phyloP scores from a whole-genome alignment of 768 basidiomycete genomes.

The Lactarius psammicola region DNA sequence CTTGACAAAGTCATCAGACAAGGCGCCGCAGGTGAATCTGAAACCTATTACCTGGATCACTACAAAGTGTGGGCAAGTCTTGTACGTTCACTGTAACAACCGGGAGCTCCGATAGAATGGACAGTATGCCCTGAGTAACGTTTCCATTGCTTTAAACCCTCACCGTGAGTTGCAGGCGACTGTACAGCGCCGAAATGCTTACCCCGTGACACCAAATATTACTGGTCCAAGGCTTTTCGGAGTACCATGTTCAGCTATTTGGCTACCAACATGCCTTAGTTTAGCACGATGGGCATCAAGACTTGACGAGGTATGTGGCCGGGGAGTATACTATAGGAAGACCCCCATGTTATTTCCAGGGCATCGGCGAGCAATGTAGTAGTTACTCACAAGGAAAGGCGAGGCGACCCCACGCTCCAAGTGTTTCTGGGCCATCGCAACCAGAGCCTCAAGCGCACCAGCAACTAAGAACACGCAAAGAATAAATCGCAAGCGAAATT shows the following conservation, averaged over 20 bases:
- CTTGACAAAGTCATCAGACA: slow-evolving; percentile 36
- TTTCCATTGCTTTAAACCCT: slow-evolving; percentile 61
- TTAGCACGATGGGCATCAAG: slow-evolving; percentile 53
- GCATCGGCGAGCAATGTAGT: neutral
- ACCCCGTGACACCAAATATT: slow-evolving; percentile 84
- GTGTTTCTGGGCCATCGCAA: slow-evolving; percentile 73
- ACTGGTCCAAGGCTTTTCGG: slow-evolving; percentile 70
- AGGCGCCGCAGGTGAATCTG: neutral
- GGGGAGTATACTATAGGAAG: slow-evolving; percentile 62
- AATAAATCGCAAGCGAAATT: neutral
- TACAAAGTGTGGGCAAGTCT: slow-evolving; percentile 58
- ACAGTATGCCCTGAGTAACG: slow-evolving; percentile 74
- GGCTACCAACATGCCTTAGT: slow-evolving; percentile 55
- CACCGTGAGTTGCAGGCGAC: slow-evolving; percentile 15
- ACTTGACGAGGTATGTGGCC: slow-evolving; percentile 71
- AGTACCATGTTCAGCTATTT: slow-evolving; percentile 56
- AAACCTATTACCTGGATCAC: slow-evolving; percentile 45
- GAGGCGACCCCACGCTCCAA: slow-evolving; percentile 77
- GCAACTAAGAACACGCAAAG: slow-evolving; percentile 53
- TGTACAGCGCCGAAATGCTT: slow-evolving; percentile 25
- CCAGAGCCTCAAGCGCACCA: slow-evolving; percentile 79
- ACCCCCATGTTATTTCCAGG: neutral
- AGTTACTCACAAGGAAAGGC: slow-evolving; percentile 70
- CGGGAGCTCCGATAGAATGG: slow-evolving; percentile 70
- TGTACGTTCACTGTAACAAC: slow-evolving; percentile 53